Evolutionary conservation across 2,329 filamentous ascomycete genomes (phyloP).

Genomic region (Helotiales sp.): DNA sequence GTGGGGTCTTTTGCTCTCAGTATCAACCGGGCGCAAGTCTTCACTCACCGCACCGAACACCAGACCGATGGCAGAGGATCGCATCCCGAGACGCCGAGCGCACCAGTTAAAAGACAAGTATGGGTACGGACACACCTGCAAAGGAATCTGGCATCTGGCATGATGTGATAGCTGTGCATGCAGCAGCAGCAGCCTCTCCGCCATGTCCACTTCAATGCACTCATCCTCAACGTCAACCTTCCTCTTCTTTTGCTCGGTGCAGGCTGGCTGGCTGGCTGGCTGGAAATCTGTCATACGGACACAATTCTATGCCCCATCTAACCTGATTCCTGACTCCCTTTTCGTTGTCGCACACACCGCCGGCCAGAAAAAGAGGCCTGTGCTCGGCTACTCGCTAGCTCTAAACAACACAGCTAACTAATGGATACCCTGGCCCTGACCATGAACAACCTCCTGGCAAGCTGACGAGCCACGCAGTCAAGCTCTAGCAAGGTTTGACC

Average conservation of each 20-base stretch:
- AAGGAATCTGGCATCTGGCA: conserved; percentile 8
- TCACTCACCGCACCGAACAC: background rate
- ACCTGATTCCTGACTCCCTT: conserved; percentile 3
- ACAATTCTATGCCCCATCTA: background rate
- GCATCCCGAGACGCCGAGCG: conserved; percentile 1
- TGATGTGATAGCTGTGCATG: conserved; percentile 4
- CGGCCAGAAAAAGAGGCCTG: background rate
- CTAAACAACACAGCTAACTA: background rate
- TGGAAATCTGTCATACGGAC: background rate
- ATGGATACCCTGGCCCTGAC: background rate
- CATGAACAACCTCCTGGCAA: background rate
- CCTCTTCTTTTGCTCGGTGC: background rate
- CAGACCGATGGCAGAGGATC: background rate
- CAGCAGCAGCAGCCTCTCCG: background rate
- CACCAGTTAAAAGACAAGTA: background rate
- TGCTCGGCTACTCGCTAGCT: background rate
- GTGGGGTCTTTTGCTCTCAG: background rate
- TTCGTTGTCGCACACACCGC: conserved; percentile 12
- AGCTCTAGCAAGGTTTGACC: background rate
- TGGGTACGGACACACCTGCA: background rate
- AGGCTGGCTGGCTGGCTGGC: conserved; percentile 4
- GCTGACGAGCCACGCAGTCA: conserved; percentile 6
- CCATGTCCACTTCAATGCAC: background rate
- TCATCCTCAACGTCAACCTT: background rate
- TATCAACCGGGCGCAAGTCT: background rate